Evolutionary conservation across 371 early-diverging fungal genomes (phyloP).

Genomic region (Mortierella polycephala): DNA sequence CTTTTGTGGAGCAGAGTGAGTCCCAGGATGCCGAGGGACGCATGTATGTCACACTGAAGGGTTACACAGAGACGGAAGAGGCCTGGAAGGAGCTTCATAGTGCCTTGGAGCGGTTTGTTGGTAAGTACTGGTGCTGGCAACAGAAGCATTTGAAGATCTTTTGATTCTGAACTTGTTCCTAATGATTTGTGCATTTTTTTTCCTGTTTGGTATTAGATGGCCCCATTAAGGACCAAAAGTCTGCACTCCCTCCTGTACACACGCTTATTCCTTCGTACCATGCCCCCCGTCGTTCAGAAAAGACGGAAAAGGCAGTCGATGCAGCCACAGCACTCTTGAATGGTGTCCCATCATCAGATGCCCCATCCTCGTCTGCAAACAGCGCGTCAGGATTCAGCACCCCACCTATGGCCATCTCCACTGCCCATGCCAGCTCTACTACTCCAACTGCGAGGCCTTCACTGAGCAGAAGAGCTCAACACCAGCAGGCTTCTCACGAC

Average conservation of each 20-base stretch:
- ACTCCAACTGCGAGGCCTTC: not conserved
- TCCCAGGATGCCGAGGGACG: constrained; percentile 22
- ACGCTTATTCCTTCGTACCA: constrained; percentile 49
- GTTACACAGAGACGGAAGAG: constrained; percentile 48
- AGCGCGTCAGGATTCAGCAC: too few species aligned
- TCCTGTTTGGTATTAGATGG: constrained; percentile 12
- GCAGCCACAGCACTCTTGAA: constrained; percentile 5
- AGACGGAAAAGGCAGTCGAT: constrained; percentile 12
- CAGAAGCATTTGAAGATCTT: not conserved
- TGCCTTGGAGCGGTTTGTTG: constrained; percentile 28
- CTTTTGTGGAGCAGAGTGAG: constrained; percentile 33
- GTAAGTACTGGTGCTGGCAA: constrained; percentile 8
- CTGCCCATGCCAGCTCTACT: not conserved
- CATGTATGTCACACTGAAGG: constrained; percentile 26
- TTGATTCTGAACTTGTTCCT: not conserved
- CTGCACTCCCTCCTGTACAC: constrained; percentile 45
- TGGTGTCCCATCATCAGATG: too few species aligned
- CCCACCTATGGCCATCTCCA: not conserved
- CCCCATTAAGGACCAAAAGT: constrained; percentile 30
- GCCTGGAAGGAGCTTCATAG: constrained; percentile 32
- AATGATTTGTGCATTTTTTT: not conserved
- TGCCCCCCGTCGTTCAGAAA: constrained; percentile 37
- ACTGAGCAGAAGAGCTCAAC: not conserved
- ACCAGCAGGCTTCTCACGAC: not conserved
- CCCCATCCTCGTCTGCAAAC: too few species aligned